Conservation (phyloP, 164 flowering plant genomes). For the Magnolia kwangsiensis region DNA sequence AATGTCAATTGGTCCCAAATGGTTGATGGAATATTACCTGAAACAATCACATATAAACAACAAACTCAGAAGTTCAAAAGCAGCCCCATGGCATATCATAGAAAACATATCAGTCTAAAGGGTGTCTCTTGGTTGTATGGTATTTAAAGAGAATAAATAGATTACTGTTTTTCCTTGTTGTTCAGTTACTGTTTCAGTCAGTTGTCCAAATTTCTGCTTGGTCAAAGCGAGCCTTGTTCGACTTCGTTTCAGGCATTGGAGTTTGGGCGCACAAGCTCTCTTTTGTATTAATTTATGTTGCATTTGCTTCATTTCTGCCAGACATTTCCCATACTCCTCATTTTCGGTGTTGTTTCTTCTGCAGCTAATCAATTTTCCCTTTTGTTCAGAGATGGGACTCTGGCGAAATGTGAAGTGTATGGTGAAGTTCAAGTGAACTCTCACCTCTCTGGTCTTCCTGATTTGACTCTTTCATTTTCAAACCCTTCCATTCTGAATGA, state of each 20-base stretch:
- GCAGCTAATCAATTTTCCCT: neutral
- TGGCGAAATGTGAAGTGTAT: constrained; percentile 87
- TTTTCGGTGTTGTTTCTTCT: neutral
- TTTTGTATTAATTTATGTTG: neutral
- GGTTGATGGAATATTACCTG: neutral
- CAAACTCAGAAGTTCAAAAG: neutral
- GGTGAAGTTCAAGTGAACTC: constrained; percentile 91
- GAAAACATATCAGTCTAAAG: neutral
- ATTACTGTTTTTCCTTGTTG: neutral
- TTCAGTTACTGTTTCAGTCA: neutral
- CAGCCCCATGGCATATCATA: neutral
- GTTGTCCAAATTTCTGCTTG: neutral
- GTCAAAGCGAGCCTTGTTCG: neutral
- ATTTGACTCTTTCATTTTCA: constrained; percentile 86
- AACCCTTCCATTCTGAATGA: constrained; percentile 86
- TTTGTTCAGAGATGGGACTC: constrained; percentile 64
- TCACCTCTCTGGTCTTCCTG: constrained; percentile 91
- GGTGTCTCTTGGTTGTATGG: neutral
- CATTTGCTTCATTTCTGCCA: neutral
- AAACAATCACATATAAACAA: neutral
- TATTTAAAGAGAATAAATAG: neutral
- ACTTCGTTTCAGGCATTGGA: neutral
- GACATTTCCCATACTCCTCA: neutral
- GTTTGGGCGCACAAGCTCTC: neutral
- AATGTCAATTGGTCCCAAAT: neutral